Percentiles rank a stretch among this genome's conserved stretches.
Conservation (phyloP, 192 early-diverging fungal species). For the Backusella psychrophila region DNA sequence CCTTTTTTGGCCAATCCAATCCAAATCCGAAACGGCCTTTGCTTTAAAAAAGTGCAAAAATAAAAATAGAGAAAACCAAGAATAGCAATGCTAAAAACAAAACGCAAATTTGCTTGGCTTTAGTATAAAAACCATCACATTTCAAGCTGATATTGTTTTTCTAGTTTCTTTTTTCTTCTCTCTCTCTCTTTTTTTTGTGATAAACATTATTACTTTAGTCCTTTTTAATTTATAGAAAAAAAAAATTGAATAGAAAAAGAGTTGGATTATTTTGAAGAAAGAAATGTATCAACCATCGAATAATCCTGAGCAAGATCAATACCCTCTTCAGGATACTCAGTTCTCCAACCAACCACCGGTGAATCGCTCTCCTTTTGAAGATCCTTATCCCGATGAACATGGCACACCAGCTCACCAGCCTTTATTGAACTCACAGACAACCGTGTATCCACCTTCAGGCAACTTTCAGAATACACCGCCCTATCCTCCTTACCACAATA, state of each 20-base stretch:
- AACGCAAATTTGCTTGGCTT: neutral
- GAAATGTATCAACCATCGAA: constrained; percentile 21
- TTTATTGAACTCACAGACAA: constrained; percentile 23
- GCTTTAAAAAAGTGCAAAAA: neutral
- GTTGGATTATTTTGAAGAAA: neutral
- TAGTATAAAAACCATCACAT: neutral
- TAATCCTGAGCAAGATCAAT: constrained; percentile 28
- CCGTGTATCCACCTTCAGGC: constrained; percentile 6
- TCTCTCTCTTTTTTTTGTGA: neutral
- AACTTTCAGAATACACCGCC: neutral
- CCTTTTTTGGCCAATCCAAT: neutral
- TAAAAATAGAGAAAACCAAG: neutral
- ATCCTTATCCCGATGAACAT: constrained; percentile 30
- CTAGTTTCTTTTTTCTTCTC: neutral
- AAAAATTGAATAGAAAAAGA: neutral
- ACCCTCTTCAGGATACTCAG: constrained; percentile 36
- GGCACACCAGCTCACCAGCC: constrained; percentile 9
- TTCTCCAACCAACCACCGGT: constrained; percentile 26
- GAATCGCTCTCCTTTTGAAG: constrained; percentile 25
- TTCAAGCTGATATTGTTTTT: neutral
- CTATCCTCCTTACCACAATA: constrained; percentile 10
- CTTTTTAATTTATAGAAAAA: neutral
- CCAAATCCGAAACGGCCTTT: neutral
- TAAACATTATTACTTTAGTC: neutral
- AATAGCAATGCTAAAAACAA: neutral